A percentile compares a stretch with the other conserved stretches of the same genome.
Conservation (phyloP, 2,329 filamentous ascomycete genomes). For the Cercospora janseana region DNA sequence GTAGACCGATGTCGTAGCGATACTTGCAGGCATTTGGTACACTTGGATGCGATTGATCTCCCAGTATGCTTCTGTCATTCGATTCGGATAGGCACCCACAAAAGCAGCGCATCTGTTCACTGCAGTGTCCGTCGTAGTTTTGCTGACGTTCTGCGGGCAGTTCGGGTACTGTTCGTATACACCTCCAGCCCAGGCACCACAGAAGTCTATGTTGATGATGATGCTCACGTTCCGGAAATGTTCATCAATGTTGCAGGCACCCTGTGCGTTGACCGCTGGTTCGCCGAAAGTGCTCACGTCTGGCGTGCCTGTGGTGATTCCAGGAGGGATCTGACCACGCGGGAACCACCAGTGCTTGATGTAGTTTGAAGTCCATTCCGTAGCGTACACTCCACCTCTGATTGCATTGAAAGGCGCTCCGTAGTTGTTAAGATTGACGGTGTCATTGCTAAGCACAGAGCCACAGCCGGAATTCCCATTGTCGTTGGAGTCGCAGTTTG, state of each 20-base stretch:
- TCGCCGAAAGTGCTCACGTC: slow-evolving; percentile 62
- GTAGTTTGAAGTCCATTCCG: slow-evolving; percentile 38
- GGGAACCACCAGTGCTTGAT: slow-evolving; percentile 41
- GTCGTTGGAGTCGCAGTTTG: slow-evolving; percentile 30
- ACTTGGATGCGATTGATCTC: slow-evolving; percentile 43
- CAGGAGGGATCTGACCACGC: slow-evolving; percentile 35
- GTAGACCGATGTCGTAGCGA: slow-evolving; percentile 28
- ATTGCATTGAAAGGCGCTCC: slow-evolving; percentile 34
- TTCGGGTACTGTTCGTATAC: slow-evolving; percentile 32
- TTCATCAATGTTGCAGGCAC: slow-evolving; percentile 39
- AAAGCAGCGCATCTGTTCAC: slow-evolving; percentile 34
- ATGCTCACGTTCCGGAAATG: slow-evolving; percentile 42
- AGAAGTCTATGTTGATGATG: slow-evolving; percentile 44
- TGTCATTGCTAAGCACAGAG: slow-evolving; percentile 23
- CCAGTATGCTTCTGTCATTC: slow-evolving; percentile 42
- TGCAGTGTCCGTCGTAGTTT: slow-evolving; percentile 15
- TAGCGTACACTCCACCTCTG: slow-evolving; percentile 39
- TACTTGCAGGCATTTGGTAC: slow-evolving; percentile 37
- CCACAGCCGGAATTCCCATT: slow-evolving; percentile 38
- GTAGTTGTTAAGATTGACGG: slow-evolving; percentile 36
- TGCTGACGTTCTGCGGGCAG: slow-evolving; percentile 30
- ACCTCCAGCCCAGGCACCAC: slow-evolving; percentile 40
- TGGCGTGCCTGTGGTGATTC: slow-evolving; percentile 50
- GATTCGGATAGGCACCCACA: slow-evolving; percentile 36
- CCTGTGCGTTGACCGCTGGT: slow-evolving; percentile 62